Evolutionary conservation across 345 rosid genomes (phyloP).

Genomic region (Litchi chinensis): DNA sequence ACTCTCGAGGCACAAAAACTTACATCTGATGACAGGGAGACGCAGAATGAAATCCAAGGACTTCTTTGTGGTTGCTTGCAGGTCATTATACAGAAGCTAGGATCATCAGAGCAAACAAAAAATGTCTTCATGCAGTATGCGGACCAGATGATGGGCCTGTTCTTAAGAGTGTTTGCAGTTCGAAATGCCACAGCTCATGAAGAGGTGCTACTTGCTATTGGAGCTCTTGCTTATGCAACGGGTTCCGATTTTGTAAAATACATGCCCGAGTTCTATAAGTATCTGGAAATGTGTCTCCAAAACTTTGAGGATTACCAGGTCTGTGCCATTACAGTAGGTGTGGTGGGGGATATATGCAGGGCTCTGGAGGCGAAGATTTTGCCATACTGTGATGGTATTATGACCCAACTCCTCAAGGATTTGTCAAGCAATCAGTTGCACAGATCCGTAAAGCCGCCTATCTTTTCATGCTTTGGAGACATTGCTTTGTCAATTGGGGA

Average conservation of each 20-base stretch:
- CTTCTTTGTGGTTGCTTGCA: constrained; percentile 52
- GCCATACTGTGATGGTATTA: constrained; percentile 48
- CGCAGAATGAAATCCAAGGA: constrained; percentile 44
- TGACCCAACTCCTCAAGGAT: constrained; percentile 53
- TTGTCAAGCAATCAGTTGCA: constrained; percentile 50
- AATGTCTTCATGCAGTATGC: constrained; percentile 43
- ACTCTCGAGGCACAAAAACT: constrained; percentile 40
- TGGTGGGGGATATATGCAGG: constrained; percentile 51
- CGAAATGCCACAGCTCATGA: constrained; percentile 49
- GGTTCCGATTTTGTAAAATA: constrained; percentile 48
- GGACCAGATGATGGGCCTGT: constrained; percentile 48
- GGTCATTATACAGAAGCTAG: constrained; percentile 47
- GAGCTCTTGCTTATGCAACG: constrained; percentile 47
- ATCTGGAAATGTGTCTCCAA: constrained; percentile 49
- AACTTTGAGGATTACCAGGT: constrained; percentile 56
- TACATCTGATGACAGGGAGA: constrained; percentile 39
- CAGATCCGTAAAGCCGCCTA: constrained; percentile 50
- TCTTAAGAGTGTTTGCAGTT: constrained; percentile 43
- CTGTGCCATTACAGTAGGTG: constrained; percentile 50
- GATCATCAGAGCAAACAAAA: constrained; percentile 39
- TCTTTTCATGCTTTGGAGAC: constrained; percentile 51
- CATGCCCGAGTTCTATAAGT: constrained; percentile 47
- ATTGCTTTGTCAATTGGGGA: constrained; percentile 47
- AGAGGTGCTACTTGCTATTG: constrained; percentile 49
- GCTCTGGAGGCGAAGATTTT: constrained; percentile 43